A percentile compares a stretch with the other conserved stretches of the same genome.
phyloP scores from a whole-genome alignment of 176 grass and related monocot species.

The Ensete glaucum region DNA sequence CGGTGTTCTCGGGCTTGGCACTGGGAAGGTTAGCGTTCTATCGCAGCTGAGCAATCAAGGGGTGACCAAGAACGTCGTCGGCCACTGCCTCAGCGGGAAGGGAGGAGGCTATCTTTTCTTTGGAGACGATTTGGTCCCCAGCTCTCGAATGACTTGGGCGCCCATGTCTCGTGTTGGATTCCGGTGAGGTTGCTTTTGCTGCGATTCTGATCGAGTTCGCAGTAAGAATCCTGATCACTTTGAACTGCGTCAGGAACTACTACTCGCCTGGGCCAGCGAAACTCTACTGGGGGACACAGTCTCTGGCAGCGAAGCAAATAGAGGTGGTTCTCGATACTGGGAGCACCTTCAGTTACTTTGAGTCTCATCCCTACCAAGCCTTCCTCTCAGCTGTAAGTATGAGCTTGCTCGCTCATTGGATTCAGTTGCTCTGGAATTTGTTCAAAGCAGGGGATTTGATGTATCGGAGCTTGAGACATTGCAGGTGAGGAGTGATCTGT shows the following conservation, averaged over 20 bases:
- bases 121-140: slow-evolving; percentile 77
- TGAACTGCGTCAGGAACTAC: slow-evolving; percentile 45
- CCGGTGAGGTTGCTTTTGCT: slow-evolving; percentile 25
- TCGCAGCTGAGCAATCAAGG: slow-evolving; percentile 82
- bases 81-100: slow-evolving; percentile 73
- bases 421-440: not conserved
- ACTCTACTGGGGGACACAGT: slow-evolving; percentile 45
- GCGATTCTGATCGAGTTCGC: not conserved
- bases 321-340: slow-evolving; percentile 84
- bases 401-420: not conserved
- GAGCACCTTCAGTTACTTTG: slow-evolving; percentile 85
- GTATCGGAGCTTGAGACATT: not conserved
- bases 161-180: slow-evolving; percentile 35
- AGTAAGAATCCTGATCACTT: not conserved
- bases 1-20: slow-evolving; percentile 78
- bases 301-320: slow-evolving; percentile 51
- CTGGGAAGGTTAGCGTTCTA: slow-evolving; percentile 52
- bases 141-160: slow-evolving; percentile 49
- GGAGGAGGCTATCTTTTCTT: slow-evolving; percentile 89
- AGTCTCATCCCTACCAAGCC: slow-evolving; percentile 55
- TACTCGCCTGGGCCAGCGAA: slow-evolving; percentile 78
- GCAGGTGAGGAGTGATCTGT: slow-evolving; percentile 58
- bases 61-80: slow-evolving; percentile 77
- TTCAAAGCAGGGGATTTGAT: not conserved
- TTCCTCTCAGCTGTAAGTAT: slow-evolving; percentile 62